A percentile compares a stretch with the other conserved stretches of the same genome.
These are phyloP conservation scores for Lagenidium sp. DNA, from an alignment of 352 stramenopile species.

Conservation along the genomic window DNA sequence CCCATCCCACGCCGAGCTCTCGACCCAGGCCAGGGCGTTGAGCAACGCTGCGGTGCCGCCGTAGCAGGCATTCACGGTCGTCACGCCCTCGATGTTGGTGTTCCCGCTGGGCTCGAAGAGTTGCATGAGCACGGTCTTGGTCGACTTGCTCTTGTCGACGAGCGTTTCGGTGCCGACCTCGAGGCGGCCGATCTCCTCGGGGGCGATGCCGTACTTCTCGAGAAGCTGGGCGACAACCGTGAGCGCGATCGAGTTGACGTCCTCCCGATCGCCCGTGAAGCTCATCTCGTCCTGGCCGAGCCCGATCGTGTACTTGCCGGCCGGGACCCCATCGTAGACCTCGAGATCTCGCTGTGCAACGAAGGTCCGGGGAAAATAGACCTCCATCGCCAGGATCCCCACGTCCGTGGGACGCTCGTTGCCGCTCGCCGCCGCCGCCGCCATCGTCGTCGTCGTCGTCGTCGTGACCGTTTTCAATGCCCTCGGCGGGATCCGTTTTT, in stretches of 20 bases:
- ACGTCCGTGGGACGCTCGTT: conserved; percentile 61
- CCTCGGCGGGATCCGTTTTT: neutral
- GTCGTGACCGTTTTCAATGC: neutral
- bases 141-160: conserved; percentile 82
- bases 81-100: conserved; percentile 79
- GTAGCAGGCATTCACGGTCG: conserved; percentile 97
- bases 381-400: conserved; percentile 95
- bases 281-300: conserved; percentile 53
- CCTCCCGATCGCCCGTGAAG: conserved; percentile 61
- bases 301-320: conserved; percentile 64
- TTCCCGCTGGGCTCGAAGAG: conserved; percentile 51
- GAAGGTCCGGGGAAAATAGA: conserved; percentile 94
- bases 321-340: conserved; percentile 74
- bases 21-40: conserved; percentile 95
- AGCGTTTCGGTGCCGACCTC: conserved; percentile 98
- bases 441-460: neutral
- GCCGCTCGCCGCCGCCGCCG: neutral
- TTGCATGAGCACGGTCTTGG: conserved; percentile 76
- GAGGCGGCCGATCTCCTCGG: conserved; percentile 86
- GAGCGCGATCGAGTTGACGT: conserved; percentile 65
- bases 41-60: conserved; percentile 95
- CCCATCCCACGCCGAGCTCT: conserved; percentile 90
- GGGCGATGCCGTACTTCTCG: conserved; percentile 34
- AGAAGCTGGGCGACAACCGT: conserved; percentile 45
- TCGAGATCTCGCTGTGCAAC: conserved; percentile 94